Conservation (phyloP, 768 basidiomycete genomes). For the Trametes cingulata region DNA sequence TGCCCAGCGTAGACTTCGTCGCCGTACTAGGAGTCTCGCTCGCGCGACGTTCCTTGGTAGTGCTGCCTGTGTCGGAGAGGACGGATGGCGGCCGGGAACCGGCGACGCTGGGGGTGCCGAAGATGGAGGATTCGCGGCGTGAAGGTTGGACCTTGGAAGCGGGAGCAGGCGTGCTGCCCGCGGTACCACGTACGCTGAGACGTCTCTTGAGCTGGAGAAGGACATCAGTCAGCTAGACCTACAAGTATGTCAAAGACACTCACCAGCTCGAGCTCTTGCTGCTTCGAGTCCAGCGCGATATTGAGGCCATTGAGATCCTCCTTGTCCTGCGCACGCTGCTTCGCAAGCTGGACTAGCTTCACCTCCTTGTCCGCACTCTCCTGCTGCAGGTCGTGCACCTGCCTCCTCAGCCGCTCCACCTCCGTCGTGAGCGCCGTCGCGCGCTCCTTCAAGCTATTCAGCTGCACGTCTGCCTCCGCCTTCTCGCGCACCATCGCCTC, state of each 20-base stretch:
- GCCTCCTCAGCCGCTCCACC: constrained; percentile 56
- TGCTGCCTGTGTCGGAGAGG: constrained; percentile 50
- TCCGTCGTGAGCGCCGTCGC: constrained; percentile 52
- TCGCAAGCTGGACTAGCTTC: constrained; percentile 69
- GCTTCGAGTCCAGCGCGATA: constrained; percentile 91
- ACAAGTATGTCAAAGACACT: constrained; percentile 28
- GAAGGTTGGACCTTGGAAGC: constrained; percentile 30
- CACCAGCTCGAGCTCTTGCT: constrained; percentile 91
- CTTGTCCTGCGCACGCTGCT: constrained; percentile 64
- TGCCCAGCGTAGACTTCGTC: constrained; percentile 44
- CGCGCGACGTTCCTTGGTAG: constrained; percentile 38
- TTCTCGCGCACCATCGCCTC: constrained; percentile 54
- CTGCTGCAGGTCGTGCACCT: constrained; percentile 71
- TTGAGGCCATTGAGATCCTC: constrained; percentile 85
- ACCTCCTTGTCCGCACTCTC: constrained; percentile 87
- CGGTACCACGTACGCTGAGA: constrained; percentile 55
- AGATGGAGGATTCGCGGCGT: constrained; percentile 59
- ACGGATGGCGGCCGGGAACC: constrained; percentile 53
- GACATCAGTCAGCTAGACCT: neutral
- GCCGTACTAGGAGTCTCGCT: constrained; percentile 37
- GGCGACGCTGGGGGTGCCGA: constrained; percentile 51
- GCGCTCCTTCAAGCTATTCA: constrained; percentile 50
- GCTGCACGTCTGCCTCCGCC: constrained; percentile 55
- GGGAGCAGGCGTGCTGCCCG: constrained; percentile 56
- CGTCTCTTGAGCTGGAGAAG: constrained; percentile 53